Evolutionary conservation across 441 rosid species (phyloP), one percentile per base, ranked within the genome.

Genomic region (Populus hybrid): DNA sequence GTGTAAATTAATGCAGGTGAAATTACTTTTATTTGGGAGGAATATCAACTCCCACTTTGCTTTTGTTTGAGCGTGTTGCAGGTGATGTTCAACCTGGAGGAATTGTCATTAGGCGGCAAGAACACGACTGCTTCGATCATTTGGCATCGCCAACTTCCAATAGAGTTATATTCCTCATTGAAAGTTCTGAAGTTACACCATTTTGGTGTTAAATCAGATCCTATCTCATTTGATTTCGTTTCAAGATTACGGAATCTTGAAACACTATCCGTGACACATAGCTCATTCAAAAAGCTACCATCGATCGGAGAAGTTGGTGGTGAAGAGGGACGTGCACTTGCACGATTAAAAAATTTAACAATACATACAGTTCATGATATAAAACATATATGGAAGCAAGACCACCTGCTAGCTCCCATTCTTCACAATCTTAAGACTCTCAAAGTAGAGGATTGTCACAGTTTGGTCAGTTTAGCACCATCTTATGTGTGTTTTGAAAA

Each of bases 51-150:
- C 50, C 14, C 14, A 42, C 14, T 42, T 42, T 42, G 4, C 50
- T 42, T 42, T 42, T 42, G 50, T 9, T 42, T 42, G 50, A 42
- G 50, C 4, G 50, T 2, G 14, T 35, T 63, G 29, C 74, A 83
- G 84, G 73, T 78, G 4, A 16, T 73, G 24, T 24, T 24, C 45
- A 73, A 82, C 28, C 67, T 84, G 80, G 78, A 69, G 59, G 53
- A 24, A 31, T 56, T 82, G 18, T 2, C 82, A 12, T 14, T 82
- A 24, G 38, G 33, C 7, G 70, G 76, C 68, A 24, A 61, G 24
- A 73, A 69, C 33, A 63, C 75, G 5, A 28, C 0, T 10, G 76
- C 64, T 42, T 45, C 56, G 0, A 45, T 45, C 16, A 50, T 85
- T 3, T 0, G 8, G 64, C 9, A 74, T 4, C 7, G 31, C 29